Base-by-base conservation (phyloP, 345 rosid species). In the Hirschfeldia incana region DNA sequence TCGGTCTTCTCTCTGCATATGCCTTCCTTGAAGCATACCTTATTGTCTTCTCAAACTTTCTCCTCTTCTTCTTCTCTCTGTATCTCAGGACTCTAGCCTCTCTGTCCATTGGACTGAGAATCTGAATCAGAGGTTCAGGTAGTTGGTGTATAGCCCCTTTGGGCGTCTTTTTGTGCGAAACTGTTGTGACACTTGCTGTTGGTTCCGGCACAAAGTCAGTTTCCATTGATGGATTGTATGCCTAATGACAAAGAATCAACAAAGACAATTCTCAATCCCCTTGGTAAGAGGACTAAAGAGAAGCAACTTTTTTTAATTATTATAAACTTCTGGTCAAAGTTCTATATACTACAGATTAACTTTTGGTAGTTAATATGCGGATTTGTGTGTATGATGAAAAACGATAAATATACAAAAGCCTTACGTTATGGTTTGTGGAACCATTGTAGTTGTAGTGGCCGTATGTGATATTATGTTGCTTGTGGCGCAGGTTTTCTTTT, bases 21-120 rank as follows among this genome's bases (percentile, higher is more conserved):
- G 99, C 99, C 83, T 95, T 93, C 78, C 98, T 89, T 28, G 98
- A 93, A 39, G 99, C 97, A 83, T 95, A 93, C 87, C 98, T 84
- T 74, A 93, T 95, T 33, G 99, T 95, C 87, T 95, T 95, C 85
- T 90, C 97, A 42, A 95, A 93, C 82, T 90, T 93, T 76, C 98
- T 84, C 0, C 80, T 83, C 87, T 95, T 95, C 88, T 84, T 95
- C 83, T 95, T 94, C 85, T 92, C 98, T 83, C 88, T 92, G 86
- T 94, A 94, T 81, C 98, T 88, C 30, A 89, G 76, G 51, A 95
- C 97, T 64, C 94, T 91, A 49, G 98, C 99, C 76, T 91, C 93
- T 85, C 97, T 87, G 80, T 93, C 98, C 90, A 87, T 73, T 28
- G 91, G 91, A 66, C 86, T 78, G n/a, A 92, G 92, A 83, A 84